Base-by-base conservation (phyloP, 306 rosid species). In the Cucurbita maxima region DNA sequence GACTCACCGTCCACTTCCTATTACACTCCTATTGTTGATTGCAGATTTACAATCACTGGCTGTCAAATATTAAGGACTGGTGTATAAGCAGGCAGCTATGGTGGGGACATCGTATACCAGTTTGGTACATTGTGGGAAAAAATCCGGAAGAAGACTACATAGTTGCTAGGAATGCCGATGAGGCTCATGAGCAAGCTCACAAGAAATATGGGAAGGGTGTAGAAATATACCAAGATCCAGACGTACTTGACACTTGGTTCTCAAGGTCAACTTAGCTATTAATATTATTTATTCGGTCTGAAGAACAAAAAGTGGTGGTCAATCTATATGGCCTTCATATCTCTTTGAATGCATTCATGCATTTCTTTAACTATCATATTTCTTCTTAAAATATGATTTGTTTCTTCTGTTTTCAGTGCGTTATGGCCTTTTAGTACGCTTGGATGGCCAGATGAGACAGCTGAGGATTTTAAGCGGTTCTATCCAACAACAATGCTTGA, bases 61-160 rank as follows among this genome's bases (percentile, higher is more conserved):
- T 93, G 77, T 90, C 94, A 75, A 93, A 88, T 82, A 93, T 90
- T 64, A 93, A 93, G 81, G 98, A 93, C 80, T 93, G 97, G 98
- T 93, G 98, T 86, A 93, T 93, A 81, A 93, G 98, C 87, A 86
- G 98, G 80, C 98, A 93, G 80, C 85, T 93, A n/a, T 93, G 98
- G 98, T 93, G 98, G 98, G 98, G 98, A 75, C 98, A 93, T 80
- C 88, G 89, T 54, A 90, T 93, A 69, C 98, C 98, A 70, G 98
- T 93, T 79, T 93, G 98, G 97, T 93, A 93, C 81, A 80, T 93
- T 80, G 88, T 75, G 41, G 98, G 98, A 56, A 88, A 86, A 81
- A 84, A 88, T 68, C 82, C 83, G 70, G 97, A 90, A 85, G 98
- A 93, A 81, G 97, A 93, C 36, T 90, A 90, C 75, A 87, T 93